Percentiles rank a stretch among this genome's conserved stretches.
Conservation (phyloP, 2,329 filamentous ascomycete species). For the Huntiella moniliformis region DNA sequence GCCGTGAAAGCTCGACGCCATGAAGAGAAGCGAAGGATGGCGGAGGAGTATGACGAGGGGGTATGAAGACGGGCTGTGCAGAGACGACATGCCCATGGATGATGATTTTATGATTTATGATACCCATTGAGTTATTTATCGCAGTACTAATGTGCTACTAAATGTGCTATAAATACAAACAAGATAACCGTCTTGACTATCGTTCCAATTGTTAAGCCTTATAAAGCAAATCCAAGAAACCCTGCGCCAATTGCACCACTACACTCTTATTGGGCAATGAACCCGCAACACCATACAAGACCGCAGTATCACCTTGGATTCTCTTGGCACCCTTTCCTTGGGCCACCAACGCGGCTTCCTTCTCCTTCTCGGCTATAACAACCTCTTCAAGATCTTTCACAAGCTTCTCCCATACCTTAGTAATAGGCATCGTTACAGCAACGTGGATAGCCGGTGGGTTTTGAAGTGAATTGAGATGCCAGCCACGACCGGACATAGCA, state of each 20-base stretch:
- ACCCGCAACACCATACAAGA: conserved; percentile 86
- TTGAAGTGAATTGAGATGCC: conserved; percentile 92
- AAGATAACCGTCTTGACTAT: not conserved
- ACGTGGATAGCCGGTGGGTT: conserved; percentile 83
- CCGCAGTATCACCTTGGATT: conserved; percentile 61
- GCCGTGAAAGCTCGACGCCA: conserved; percentile 21
- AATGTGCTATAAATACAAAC: not conserved
- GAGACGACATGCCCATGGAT: not conserved
- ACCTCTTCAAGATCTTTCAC: conserved; percentile 51
- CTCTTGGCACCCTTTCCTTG: conserved; percentile 49
- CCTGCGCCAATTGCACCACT: conserved; percentile 72
- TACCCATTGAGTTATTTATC: conserved; percentile 1
- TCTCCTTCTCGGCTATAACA: conserved; percentile 57
- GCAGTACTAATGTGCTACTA: not conserved
- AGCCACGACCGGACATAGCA: conserved; percentile 64
- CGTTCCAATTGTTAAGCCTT: conserved; percentile 40
- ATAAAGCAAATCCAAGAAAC: conserved; percentile 84
- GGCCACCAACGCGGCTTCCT: conserved; percentile 52
- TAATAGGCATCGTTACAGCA: conserved; percentile 76
- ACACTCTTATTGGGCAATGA: conserved; percentile 91
- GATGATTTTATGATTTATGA: not conserved
- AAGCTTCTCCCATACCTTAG: conserved; percentile 61
- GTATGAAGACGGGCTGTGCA: not conserved
- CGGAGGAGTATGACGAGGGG: not conserved
- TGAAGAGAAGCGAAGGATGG: conserved; percentile 19